Evolutionary conservation across 2,329 filamentous ascomycete species (phyloP), one percentile per base, ranked within the genome.

Genomic region (Exophiala dermatitidis): DNA sequence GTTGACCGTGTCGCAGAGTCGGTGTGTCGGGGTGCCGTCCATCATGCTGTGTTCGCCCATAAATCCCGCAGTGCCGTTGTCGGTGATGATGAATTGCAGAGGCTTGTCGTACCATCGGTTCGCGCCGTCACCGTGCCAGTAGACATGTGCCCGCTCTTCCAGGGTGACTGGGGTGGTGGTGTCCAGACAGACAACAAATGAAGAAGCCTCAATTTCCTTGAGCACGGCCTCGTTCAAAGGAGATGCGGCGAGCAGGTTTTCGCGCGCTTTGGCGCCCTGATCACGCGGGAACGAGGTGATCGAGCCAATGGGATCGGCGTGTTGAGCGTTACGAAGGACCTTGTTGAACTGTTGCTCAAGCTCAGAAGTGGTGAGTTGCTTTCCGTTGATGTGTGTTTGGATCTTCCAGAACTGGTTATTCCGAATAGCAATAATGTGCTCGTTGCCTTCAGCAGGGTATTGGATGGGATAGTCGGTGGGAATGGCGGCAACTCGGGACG

Each of bases 1-100:
- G 75, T 91, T 94, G 68, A 94, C 80, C 67, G 90, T 93, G 78
- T 98, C 93, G 71, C 96, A 98, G 10, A 98, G 60, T 38, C 94
- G 86, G 73, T 97, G 93, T 2, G 94, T 98, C 1, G 94, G 90
- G 4, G 93, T 98, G 60, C 94, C 93, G 69, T 98, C 93, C 94
- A 98, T 98, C 93, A 98, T 97, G 65, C 88, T 94, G 79, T 98
- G 93, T 74, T 98, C 93, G 66, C 93, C 93, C 79, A 90, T 91
- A 79, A 98, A 98, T 57, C 93, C 93, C 1, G 93, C 87, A 5
- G 93, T 95, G 63, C 93, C 93, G 70, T 98, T 98, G 69, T 98
- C 90, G 72, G 95, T 96, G 74, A 98, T 71, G 69, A 98, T 95
- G 75, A 98, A 97, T 73, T 98, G 91, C 50, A 95, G 76, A 4